phyloP scores from a whole-genome alignment of 2,329 filamentous ascomycete species.

The Venturia carpophila region DNA sequence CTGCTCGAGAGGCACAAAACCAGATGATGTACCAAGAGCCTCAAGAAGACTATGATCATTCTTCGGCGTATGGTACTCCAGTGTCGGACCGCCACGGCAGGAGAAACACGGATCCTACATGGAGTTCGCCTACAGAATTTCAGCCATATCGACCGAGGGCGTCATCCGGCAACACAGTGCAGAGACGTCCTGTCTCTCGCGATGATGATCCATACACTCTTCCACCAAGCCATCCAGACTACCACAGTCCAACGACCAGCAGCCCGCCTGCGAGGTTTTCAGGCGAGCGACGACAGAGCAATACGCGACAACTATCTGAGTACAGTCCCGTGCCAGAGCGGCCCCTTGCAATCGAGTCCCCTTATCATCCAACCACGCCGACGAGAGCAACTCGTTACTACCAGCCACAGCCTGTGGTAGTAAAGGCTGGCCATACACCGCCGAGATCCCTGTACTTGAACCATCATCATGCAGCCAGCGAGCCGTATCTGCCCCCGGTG shows the following conservation, averaged over 20 bases:
- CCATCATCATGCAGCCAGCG: conserved; percentile 9
- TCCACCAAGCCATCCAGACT: conserved; percentile 15
- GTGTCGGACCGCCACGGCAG: neutral
- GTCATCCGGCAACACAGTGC: conserved; percentile 11
- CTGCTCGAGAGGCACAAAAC: neutral
- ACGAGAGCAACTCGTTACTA: conserved; percentile 7
- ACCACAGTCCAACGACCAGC: conserved; percentile 13
- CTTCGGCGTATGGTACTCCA: conserved; percentile 20
- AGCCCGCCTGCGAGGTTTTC: neutral
- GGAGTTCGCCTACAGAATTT: conserved; percentile 2
- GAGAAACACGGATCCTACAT: conserved; percentile 13
- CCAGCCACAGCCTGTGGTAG: conserved; percentile 9
- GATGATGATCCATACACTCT: conserved; percentile 14
- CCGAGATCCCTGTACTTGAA: conserved; percentile 4
- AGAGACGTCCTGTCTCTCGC: conserved; percentile 1
- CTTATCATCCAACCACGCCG: conserved; percentile 7
- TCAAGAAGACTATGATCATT: conserved; percentile 20
- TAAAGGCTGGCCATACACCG: neutral
- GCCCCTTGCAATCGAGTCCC: conserved; percentile 7
- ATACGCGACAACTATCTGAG: neutral
- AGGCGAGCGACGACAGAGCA: neutral
- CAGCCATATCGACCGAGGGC: conserved; percentile 17
- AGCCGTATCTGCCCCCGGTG: conserved; percentile 10
- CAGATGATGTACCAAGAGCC: conserved; percentile 1
- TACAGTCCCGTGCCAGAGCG: neutral